A percentile compares a stretch with the other conserved stretches of the same genome.
Conservation (phyloP, 169 alveolate genomes). For the Cryptosporidium bovis region DNA sequence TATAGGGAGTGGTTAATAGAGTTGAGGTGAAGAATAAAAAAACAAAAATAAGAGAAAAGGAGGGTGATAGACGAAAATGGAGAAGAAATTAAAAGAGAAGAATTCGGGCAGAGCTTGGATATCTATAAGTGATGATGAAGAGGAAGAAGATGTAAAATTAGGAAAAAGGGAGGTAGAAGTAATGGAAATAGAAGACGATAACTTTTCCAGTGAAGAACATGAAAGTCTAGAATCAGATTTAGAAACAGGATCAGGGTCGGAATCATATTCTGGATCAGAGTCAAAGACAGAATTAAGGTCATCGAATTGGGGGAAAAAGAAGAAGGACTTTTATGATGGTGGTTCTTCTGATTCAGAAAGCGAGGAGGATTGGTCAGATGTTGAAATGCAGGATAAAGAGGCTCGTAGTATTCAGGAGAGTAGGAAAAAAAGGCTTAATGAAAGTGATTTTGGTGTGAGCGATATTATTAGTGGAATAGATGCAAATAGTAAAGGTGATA, state of each 20-base stretch:
- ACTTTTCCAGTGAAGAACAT: neutral
- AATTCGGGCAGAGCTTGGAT: constrained; percentile 17
- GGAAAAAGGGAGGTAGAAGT: constrained; percentile 57
- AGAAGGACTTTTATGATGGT: constrained; percentile 57
- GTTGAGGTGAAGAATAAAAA: neutral
- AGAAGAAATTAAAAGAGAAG: neutral
- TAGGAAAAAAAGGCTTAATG: constrained; percentile 13
- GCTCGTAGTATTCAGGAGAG: constrained; percentile 64
- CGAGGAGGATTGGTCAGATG: constrained; percentile 71
- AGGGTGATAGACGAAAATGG: constrained; percentile 20
- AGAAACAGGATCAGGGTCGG: neutral
- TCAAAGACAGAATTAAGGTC: constrained; percentile 16
- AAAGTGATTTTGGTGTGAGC: constrained; percentile 45
- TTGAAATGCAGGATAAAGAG: constrained; percentile 73
- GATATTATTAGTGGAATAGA: constrained; percentile 31
- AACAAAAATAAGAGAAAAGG: neutral
- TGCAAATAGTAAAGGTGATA: neutral
- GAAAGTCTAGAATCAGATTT: neutral
- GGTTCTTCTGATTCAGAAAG: constrained; percentile 54
- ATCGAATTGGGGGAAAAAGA: constrained; percentile 59
- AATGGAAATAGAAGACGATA: constrained; percentile 37
- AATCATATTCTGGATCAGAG: neutral
- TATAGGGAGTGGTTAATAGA: constrained; percentile 17
- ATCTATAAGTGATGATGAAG: constrained; percentile 22
- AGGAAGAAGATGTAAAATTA: constrained; percentile 9